Percentiles rank a stretch among this genome's conserved stretches.
Evolutionary conservation across 2,329 filamentous ascomycete species (phyloP).

Genomic region (Scedosporium apiospermum): DNA sequence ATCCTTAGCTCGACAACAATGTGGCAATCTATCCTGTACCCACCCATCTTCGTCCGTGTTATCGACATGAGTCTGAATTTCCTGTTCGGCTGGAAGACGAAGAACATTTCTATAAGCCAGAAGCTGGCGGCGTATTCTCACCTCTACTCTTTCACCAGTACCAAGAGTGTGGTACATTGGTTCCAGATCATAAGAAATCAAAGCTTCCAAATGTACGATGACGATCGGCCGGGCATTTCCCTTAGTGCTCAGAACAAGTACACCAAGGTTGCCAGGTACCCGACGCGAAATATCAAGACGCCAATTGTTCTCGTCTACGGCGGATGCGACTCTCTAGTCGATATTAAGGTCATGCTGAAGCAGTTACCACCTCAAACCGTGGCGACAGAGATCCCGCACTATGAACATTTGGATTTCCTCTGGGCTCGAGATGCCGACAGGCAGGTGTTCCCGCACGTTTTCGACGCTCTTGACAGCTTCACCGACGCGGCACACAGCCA

Average conservation of each 20-base stretch:
- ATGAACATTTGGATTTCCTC: constrained; percentile 93
- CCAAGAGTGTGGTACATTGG: constrained; percentile 97
- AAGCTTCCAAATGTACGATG: constrained; percentile 97
- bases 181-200: constrained; percentile 98
- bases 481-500: constrained; percentile 46
- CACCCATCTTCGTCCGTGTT: constrained; percentile 79
- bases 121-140: constrained; percentile 95
- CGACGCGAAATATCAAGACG: constrained; percentile 93
- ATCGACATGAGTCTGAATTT: constrained; percentile 77
- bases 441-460: constrained; percentile 84
- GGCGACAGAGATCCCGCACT: constrained; percentile 79
- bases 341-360: constrained; percentile 85
- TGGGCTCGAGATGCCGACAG: constrained; percentile 82
- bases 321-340: constrained; percentile 85
- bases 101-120: constrained; percentile 76
- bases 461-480: constrained; percentile 74
- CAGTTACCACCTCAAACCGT: constrained; percentile 79
- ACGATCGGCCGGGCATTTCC: constrained; percentile 73
- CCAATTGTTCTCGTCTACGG: constrained; percentile 91
- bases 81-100: constrained; percentile 81
- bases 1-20: constrained; percentile 90
- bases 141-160: constrained; percentile 92
- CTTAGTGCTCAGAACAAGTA: constrained; percentile 67
- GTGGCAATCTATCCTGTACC: constrained; percentile 95
- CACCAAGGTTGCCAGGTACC: constrained; percentile 93